phyloP scores from a whole-genome alignment of 306 rosid species.

The Senna tora region DNA sequence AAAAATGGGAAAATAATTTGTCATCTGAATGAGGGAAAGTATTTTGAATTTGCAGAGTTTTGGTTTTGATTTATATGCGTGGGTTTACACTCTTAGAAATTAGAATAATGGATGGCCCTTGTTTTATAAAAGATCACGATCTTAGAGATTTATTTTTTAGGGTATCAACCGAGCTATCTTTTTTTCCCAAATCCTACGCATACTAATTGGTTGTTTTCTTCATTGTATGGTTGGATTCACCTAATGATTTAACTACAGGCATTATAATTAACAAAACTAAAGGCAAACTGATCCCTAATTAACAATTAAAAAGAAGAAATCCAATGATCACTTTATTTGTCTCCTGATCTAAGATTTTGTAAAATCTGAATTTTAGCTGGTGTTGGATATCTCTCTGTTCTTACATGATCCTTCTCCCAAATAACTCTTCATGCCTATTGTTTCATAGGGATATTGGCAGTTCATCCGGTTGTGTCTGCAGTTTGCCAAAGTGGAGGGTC shows the following conservation, averaged over 20 bases:
- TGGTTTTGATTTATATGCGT: neutral
- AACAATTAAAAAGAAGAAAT: no score
- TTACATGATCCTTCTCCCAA: neutral
- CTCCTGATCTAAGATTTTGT: neutral
- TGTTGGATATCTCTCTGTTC: neutral
- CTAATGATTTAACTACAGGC: no score
- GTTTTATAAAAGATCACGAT: neutral
- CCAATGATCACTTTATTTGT: no score
- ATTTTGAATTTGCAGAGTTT: neutral
- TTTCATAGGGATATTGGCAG: slow-evolving; percentile 50
- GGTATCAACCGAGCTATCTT: no score
- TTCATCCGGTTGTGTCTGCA: slow-evolving; percentile 42
- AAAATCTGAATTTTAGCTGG: neutral
- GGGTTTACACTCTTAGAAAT: neutral
- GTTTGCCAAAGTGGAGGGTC: slow-evolving; percentile 56
- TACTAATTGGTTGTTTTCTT: neutral
- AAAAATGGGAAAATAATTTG: neutral
- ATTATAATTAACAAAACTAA: neutral
- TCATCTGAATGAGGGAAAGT: neutral
- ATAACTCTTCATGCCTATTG: neutral
- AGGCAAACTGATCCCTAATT: no score
- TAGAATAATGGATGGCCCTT: neutral
- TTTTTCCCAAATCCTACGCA: neutral
- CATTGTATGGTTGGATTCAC: neutral
- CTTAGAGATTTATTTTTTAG: neutral